Evolutionary conservation across 371 early-diverging fungal species (phyloP).

Genomic region (Mortierella sp.): DNA sequence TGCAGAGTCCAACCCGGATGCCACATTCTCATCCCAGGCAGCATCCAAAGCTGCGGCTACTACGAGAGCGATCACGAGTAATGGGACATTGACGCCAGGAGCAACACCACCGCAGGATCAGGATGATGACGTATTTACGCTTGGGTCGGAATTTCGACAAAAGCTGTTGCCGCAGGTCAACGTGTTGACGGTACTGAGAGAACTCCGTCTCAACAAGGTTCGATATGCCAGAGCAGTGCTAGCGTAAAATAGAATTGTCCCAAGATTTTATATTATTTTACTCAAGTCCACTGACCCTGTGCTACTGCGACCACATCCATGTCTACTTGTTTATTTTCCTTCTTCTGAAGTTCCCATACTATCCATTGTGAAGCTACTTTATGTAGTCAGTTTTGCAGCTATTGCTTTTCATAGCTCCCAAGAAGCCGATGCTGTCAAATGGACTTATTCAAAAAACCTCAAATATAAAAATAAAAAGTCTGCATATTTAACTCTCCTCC

Average conservation of each 20-base stretch:
- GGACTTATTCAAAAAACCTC: too few relatives aligned
- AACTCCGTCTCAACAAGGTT: slow-evolving; percentile 34
- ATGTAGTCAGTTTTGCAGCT: too few relatives aligned
- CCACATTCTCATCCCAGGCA: background rate
- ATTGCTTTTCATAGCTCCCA: too few relatives aligned
- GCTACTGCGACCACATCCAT: too few relatives aligned
- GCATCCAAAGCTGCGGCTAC: slow-evolving; percentile 1
- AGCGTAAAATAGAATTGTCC: background rate
- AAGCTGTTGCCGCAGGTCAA: slow-evolving; percentile 30
- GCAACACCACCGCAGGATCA: background rate
- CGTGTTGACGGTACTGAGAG: slow-evolving; percentile 19
- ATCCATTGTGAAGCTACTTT: too few relatives aligned
- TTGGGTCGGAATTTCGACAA: slow-evolving; percentile 30
- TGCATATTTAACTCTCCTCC: too few relatives aligned
- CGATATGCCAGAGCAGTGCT: slow-evolving; percentile 19
- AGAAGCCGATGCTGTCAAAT: too few relatives aligned
- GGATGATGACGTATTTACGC: slow-evolving; percentile 20
- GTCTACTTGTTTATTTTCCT: too few relatives aligned
- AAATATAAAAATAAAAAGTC: too few relatives aligned
- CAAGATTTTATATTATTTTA: background rate
- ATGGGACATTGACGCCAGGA: background rate
- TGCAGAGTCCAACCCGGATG: slow-evolving; percentile 14
- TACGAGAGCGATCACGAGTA: background rate
- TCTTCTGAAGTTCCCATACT: too few relatives aligned
- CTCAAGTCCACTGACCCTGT: too few relatives aligned